Percentiles rank a stretch among this genome's conserved stretches.
Conservation (phyloP, 371 early-diverging fungal species). For the Mucor irregularis region DNA sequence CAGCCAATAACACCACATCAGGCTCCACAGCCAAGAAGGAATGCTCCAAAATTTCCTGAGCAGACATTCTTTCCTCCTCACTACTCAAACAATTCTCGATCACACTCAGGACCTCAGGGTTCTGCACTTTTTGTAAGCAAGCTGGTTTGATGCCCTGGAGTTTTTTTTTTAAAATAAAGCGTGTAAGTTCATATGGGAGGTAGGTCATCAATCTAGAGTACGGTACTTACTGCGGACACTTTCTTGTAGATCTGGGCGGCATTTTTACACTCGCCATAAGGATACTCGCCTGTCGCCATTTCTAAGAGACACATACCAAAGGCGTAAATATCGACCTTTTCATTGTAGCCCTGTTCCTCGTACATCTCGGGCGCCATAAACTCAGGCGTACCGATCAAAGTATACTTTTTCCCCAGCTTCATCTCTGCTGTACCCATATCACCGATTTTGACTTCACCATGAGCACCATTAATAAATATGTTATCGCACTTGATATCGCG, state of each 20-base stretch:
- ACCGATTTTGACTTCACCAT: conserved; percentile 83
- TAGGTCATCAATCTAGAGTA: neutral
- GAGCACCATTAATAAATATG: conserved; percentile 81
- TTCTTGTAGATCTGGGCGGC: conserved; percentile 77
- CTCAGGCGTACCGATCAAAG: conserved; percentile 63
- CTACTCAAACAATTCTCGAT: conserved; percentile 66
- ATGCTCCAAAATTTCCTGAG: conserved; percentile 50
- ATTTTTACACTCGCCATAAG: conserved; percentile 79
- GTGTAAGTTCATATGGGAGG: neutral
- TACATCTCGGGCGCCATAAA: conserved; percentile 63
- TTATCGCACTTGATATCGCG: conserved; percentile 76
- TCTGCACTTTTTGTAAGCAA: conserved; percentile 44
- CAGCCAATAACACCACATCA: conserved; percentile 56
- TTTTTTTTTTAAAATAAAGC: neutral
- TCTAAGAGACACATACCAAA: conserved; percentile 86
- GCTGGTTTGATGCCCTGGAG: conserved; percentile 71
- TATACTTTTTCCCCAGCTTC: conserved; percentile 73
- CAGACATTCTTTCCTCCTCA: conserved; percentile 60
- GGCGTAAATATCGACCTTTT: conserved; percentile 82
- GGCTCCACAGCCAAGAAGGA: conserved; percentile 60
- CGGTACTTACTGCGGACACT: conserved; percentile 42
- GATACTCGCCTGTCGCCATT: conserved; percentile 79
- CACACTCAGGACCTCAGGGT: conserved; percentile 64
- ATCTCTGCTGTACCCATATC: conserved; percentile 82
- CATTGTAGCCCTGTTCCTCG: conserved; percentile 74